phyloP scores from a whole-genome alignment of 2,329 filamentous ascomycete species.

The Hymenoscyphus salicellus region DNA sequence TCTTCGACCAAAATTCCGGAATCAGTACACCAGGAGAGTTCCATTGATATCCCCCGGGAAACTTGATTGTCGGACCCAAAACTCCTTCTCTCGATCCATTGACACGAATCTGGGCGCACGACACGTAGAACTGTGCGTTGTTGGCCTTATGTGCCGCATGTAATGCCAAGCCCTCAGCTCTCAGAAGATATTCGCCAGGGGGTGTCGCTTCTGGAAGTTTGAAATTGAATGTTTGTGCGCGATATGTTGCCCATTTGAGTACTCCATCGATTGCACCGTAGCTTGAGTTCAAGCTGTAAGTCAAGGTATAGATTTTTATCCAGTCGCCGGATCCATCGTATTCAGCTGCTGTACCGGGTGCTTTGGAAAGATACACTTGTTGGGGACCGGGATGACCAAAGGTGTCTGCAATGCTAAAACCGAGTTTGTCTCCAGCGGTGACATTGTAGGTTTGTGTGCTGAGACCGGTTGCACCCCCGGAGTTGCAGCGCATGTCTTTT shows the following conservation, averaged over 20 bases:
- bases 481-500: constrained; percentile 3
- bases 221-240: background rate
- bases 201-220: background rate
- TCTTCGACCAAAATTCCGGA: background rate
- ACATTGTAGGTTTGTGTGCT: background rate
- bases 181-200: constrained; percentile 4
- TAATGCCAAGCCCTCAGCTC: constrained; percentile 4
- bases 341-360: background rate
- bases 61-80: background rate
- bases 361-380: constrained; percentile 2
- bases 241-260: background rate
- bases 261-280: background rate
- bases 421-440: background rate
- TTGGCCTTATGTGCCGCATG: background rate
- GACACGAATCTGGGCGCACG: constrained; percentile 3
- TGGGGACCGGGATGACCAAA: background rate
- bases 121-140: constrained; percentile 1
- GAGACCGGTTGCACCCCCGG: background rate
- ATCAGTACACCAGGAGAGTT: background rate
- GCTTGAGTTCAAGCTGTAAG: background rate
- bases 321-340: constrained; percentile 3
- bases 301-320: background rate
- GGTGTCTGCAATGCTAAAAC: background rate
- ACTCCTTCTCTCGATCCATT: background rate
- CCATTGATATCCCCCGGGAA: constrained; percentile 4